A percentile compares a stretch with the other conserved stretches of the same genome.
Conservation (phyloP, 108 stramenopile genomes). For the Craspedostauros australis region DNA sequence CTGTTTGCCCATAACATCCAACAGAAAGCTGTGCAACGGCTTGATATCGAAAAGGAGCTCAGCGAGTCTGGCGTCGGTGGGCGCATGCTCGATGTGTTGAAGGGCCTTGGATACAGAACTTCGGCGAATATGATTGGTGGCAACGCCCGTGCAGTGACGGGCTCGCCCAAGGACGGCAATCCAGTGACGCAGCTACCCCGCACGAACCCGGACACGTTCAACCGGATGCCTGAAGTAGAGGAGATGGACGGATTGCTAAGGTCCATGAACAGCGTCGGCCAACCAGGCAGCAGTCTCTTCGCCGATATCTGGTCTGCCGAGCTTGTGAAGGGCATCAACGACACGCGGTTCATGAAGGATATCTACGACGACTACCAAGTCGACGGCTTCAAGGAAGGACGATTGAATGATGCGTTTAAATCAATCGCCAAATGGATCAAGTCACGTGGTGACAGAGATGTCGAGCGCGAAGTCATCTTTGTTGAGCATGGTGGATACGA, state of each 20-base stretch:
- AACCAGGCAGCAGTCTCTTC: constrained; percentile 30
- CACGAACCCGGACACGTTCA: neutral
- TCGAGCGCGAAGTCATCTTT: constrained; percentile 57
- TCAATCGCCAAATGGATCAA: constrained; percentile 49
- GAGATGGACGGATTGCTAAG: constrained; percentile 20
- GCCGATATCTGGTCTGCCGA: constrained; percentile 43
- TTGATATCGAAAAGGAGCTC: constrained; percentile 15
- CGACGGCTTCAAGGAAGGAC: neutral
- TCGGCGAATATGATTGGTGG: constrained; percentile 19
- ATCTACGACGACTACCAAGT: constrained; percentile 1
- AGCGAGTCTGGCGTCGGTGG: constrained; percentile 30
- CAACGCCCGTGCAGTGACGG: neutral
- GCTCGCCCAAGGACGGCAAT: neutral
- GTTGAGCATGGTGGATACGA: constrained; percentile 57
- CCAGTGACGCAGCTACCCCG: neutral
- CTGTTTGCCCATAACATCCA: constrained; percentile 61
- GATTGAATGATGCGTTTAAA: neutral
- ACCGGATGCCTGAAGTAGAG: neutral
- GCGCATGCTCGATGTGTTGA: constrained; percentile 36
- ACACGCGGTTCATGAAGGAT: constrained; percentile 24
- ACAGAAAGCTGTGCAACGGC: constrained; percentile 24
- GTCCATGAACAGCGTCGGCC: constrained; percentile 31
- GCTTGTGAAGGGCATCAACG: constrained; percentile 24
- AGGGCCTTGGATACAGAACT: constrained; percentile 30
- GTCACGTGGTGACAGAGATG: constrained; percentile 28